These are phyloP conservation scores for Clausena lansium DNA, from an alignment of 345 rosid genomes.

Conservation along the genomic window DNA sequence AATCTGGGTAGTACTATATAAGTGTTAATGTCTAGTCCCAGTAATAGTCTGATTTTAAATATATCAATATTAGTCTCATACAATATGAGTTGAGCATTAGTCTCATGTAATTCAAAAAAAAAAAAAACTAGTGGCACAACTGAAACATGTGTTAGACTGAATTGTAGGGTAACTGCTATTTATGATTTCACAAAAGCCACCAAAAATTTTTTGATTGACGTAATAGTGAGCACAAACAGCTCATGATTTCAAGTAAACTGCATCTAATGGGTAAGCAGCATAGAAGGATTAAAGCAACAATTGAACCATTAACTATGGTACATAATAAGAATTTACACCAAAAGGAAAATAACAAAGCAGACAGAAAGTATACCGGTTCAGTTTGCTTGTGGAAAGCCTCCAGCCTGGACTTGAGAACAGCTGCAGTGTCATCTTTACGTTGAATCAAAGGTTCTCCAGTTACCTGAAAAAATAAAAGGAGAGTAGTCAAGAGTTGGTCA, in stretches of 20 bases:
- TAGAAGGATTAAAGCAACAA: not conserved
- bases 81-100: too few species aligned
- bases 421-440: conserved; percentile 88
- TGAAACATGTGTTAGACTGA: not conserved
- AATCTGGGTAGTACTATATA: too few species aligned
- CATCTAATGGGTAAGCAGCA: not conserved
- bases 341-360: not conserved
- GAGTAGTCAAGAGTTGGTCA: conserved; percentile 5
- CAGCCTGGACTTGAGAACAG: conserved; percentile 86
- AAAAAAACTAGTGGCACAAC: not conserved
- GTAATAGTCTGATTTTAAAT: too few species aligned
- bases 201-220: not conserved
- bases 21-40: too few species aligned
- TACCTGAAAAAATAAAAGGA: conserved; percentile 39
- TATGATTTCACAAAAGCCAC: not conserved
- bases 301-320: not conserved
- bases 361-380: conserved; percentile 56
- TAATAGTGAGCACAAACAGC: not conserved
- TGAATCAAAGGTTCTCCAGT: conserved; percentile 91
- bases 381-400: conserved; percentile 91
- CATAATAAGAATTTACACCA: not conserved
- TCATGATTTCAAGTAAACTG: not conserved
- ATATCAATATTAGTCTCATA: too few species aligned
- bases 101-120: too few species aligned
- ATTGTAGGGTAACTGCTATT: not conserved